Evolutionary conservation across 2,329 filamentous ascomycete species (phyloP), one percentile per base, ranked within the genome.

Genomic region (Alternaria alternata): DNA sequence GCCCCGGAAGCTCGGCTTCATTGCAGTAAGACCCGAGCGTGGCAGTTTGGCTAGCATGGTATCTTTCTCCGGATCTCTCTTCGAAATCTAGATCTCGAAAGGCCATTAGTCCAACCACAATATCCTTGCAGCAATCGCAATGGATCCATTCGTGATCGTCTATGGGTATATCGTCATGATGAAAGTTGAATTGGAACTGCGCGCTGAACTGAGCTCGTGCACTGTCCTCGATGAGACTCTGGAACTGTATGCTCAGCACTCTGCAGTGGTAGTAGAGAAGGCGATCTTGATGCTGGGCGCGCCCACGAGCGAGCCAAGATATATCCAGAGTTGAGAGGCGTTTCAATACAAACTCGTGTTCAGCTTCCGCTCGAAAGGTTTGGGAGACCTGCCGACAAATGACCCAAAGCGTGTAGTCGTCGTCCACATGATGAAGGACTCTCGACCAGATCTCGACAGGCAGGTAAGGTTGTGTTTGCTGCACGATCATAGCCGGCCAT

Each of bases 391-490:
- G 59, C 7, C 51, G 55, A n/a, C 55, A 57, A n/a, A 32, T 24
- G 5, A 54, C 42, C 55, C 55, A 62, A 22, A 62, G 51, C 4
- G 43, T 62, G 51, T 43, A 55, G 7, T 54, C 42, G 32, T 59
- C 51, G 34, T 59, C 55, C 11, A 59, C 18, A 28, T 52, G 22
- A 24, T 26, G 34, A 24, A 54, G 51, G 12, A 59, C 26, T 8
- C 43, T 30, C 11, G 24, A 44, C 59, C 55, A 59, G 7, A 59
- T 39, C 51, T 62, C 55, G 14, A 11, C 28, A 7, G 59, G 59
- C 5, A 62, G 16, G 9, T 48, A 24, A 26, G 34, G 22, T 32
- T 6, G 24, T 18, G 4, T 12, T 49, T 14, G 30, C 32, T 22
- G 28, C n/a, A 18, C 30, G 16, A 22, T 22, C 20, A 26, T 11